Percentiles rank a stretch among this genome's conserved stretches.
These are phyloP conservation scores for Saururus chinensis DNA, from an alignment of 164 flowering plant species.

Conservation along the genomic window DNA sequence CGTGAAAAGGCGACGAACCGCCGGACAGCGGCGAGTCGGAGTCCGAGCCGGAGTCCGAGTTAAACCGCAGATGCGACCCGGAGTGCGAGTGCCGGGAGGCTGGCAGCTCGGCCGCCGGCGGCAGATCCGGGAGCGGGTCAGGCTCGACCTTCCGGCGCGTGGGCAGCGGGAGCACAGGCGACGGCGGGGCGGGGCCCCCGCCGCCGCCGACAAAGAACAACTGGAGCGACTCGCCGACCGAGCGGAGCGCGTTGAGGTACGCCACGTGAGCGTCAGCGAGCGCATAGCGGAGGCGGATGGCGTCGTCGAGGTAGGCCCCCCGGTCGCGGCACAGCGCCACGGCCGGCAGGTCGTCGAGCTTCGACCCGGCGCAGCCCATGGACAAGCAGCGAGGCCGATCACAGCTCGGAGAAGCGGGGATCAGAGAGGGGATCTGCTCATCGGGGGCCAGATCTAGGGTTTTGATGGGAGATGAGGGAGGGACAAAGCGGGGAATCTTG, in stretches of 20 bases:
- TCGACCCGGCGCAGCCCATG: slow-evolving; percentile 51
- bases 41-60: slow-evolving; percentile 24
- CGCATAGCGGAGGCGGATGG: slow-evolving; percentile 27
- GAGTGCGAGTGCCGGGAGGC: slow-evolving; percentile 21
- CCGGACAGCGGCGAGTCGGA: slow-evolving; percentile 25
- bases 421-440: background rate
- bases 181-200: slow-evolving; percentile 2
- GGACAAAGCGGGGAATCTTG: slow-evolving; percentile 14
- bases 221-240: slow-evolving; percentile 23
- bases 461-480: no score
- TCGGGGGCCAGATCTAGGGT: slow-evolving; percentile 6
- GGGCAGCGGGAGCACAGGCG: slow-evolving; percentile 12
- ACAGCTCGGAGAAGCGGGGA: background rate
- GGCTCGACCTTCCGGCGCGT: slow-evolving; percentile 11
- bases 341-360: slow-evolving; percentile 36
- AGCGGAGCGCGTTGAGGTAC: slow-evolving; percentile 25
- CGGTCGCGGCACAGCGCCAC: slow-evolving; percentile 50
- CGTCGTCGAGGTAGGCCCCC: slow-evolving; percentile 26
- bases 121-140: background rate
- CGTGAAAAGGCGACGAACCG: slow-evolving; percentile 23
- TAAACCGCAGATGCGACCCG: slow-evolving; percentile 23
- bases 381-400: background rate
- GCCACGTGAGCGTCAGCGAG: slow-evolving; percentile 31
- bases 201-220: slow-evolving; percentile 19
- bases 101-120: background rate